A percentile compares a stretch with the other conserved stretches of the same genome.
Conservation (phyloP, 2,329 filamentous ascomycete genomes). For the Huntiella omanensis region DNA sequence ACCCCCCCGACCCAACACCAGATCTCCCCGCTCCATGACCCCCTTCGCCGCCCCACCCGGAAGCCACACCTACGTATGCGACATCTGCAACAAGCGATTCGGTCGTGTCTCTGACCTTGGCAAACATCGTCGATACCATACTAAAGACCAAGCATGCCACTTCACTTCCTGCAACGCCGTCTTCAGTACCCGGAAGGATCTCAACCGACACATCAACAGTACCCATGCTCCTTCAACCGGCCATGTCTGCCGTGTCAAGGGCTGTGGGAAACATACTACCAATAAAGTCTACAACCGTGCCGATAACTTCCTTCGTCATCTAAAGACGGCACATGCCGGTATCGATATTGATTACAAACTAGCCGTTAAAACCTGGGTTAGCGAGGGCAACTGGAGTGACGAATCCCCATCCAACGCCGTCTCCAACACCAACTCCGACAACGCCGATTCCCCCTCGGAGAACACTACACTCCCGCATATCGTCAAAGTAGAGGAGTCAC, state of each 20-base stretch:
- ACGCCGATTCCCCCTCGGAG: background rate
- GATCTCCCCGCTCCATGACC: slow-evolving; percentile 5
- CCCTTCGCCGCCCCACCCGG: slow-evolving; percentile 4
- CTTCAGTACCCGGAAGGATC: slow-evolving; percentile 16
- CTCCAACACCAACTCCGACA: too few species aligned
- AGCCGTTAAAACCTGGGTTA: slow-evolving; percentile 8
- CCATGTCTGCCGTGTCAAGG: slow-evolving; percentile 15
- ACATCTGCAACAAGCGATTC: slow-evolving; percentile 9
- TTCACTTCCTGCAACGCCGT: slow-evolving; percentile 12
- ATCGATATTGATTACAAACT: slow-evolving; percentile 7
- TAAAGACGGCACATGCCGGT: slow-evolving; percentile 14
- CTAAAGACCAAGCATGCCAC: slow-evolving; percentile 14
- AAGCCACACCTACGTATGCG: slow-evolving; percentile 3
- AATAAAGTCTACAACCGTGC: slow-evolving; percentile 16
- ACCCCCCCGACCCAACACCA: too few species aligned
- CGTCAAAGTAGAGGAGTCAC: too few species aligned
- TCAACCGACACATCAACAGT: slow-evolving; percentile 15
- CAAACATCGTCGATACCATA: slow-evolving; percentile 15
- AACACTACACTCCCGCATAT: background rate
- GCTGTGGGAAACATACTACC: slow-evolving; percentile 15
- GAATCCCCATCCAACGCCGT: background rate
- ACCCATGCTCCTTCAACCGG: slow-evolving; percentile 11
- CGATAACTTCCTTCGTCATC: slow-evolving; percentile 16
- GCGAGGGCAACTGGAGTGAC: background rate
- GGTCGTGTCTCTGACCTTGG: slow-evolving; percentile 8